Base-by-base conservation (phyloP, 352 stramenopile species). In the Aphanomyces stellatus region DNA sequence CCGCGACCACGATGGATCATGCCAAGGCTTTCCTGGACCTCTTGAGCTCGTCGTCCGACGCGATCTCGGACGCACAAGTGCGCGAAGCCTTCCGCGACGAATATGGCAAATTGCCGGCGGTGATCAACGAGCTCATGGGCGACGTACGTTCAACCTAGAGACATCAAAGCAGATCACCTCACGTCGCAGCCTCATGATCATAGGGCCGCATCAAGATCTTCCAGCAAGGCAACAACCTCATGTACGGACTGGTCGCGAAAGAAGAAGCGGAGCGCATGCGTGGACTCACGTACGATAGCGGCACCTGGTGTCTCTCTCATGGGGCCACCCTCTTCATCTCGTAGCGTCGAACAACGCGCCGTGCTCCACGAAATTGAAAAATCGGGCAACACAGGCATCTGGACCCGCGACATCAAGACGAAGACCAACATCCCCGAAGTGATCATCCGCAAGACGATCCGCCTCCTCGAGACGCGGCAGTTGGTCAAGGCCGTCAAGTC, bases 401-500 rank as follows among this genome's bases (percentile, higher is more conserved):
- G 97, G 97, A 99, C 95, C 30, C 91, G 97, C 56, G 96, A 99
- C 71, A 98, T 99, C 73, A 97, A 98, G 79, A 87, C 88, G n/a
- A 84, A 97, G 51, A 99, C 97, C 25, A 98, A 97, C 69, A 97
- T 99, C 63, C 93, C 97, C 60, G 88, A 96, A 72, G 71, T 98
- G 74, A 96, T 97, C 65, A 82, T 99, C 60, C 98, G 89, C 43
- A 99, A 99, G 77, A 98, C 96, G 65, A 92, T 99, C 74, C 98
- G 98, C 71, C 76, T 97, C 71, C 76, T 99, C 28, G 97, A 99
- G 75, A 90, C 85, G 60, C 88, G 96, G 11, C 86, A 90, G 70
- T 79, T 99, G 4, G 96, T 99, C 79, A 99, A 99, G 83, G 96
- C 95, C 57, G 95, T 99, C 75, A 99, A 99, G 76, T 98, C 93